Percentiles rank a stretch among this genome's conserved stretches.
Evolutionary conservation across 345 rosid species (phyloP).

Genomic region (Aquilaria yunnanensis): DNA sequence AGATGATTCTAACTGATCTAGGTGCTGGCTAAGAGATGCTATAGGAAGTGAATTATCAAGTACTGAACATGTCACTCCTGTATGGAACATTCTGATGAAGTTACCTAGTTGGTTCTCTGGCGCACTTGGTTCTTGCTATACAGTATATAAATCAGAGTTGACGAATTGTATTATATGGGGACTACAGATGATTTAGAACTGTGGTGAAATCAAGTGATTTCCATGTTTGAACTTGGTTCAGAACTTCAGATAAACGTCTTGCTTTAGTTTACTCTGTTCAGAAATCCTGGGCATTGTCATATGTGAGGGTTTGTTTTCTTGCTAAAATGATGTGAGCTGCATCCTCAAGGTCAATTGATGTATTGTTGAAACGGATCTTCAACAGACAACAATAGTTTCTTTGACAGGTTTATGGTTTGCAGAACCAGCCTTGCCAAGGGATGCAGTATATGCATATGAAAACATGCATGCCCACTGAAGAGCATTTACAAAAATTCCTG

Average conservation of each 20-base stretch:
- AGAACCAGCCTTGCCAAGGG: constrained; percentile 18
- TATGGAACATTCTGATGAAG: constrained; percentile 34
- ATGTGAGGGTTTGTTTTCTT: constrained; percentile 27
- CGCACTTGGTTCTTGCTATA: constrained; percentile 28
- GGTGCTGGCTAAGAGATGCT: constrained; percentile 33
- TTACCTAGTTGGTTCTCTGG: constrained; percentile 37
- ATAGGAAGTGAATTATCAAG: constrained; percentile 32
- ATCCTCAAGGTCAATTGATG: constrained; percentile 26
- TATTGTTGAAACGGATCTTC: constrained; percentile 25
- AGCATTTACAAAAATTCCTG: constrained; percentile 21
- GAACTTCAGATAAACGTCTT: constrained; percentile 30
- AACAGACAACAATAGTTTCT: constrained; percentile 25
- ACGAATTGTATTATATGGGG: constrained; percentile 27
- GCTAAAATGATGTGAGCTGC: constrained; percentile 27
- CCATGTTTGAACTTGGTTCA: constrained; percentile 30
- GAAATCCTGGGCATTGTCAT: constrained; percentile 28
- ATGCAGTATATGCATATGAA: constrained; percentile 20
- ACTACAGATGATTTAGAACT: constrained; percentile 35
- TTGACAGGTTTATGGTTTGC: constrained; percentile 26
- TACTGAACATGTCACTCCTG: constrained; percentile 32
- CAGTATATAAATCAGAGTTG: constrained; percentile 34
- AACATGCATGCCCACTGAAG: constrained; percentile 28
- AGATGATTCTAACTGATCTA: constrained; percentile 35
- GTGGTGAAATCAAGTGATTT: constrained; percentile 35
- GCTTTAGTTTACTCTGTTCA: constrained; percentile 27